Evolutionary conservation across 495 filamentous ascomycete genomes (phyloP).

Genomic region (Daldinia caldariorum): DNA sequence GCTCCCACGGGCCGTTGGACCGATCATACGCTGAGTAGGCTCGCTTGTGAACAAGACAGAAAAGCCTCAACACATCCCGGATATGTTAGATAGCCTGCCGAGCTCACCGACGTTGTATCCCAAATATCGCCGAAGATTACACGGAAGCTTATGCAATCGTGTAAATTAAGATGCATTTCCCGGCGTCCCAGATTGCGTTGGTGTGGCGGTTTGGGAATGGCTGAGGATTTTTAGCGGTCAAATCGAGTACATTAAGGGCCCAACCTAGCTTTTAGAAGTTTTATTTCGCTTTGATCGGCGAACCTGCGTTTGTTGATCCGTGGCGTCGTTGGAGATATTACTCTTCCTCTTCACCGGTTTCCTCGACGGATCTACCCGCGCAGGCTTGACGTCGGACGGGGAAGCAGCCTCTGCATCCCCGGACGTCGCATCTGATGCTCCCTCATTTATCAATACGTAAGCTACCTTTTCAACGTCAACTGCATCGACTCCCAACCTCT

Average conservation of each 20-base stretch:
- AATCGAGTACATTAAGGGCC: background rate
- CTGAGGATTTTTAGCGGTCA: constrained; percentile 17
- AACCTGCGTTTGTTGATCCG: constrained; percentile 27
- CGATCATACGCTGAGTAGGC: constrained; percentile 36
- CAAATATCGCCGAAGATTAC: constrained; percentile 21
- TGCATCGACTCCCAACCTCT: constrained; percentile 63
- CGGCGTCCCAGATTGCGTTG: constrained; percentile 35
- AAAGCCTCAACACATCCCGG: constrained; percentile 23
- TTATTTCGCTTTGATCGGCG: constrained; percentile 43
- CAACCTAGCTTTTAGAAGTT: constrained; percentile 29
- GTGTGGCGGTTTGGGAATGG: constrained; percentile 23
- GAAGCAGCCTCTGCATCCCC: constrained; percentile 5
- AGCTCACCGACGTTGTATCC: constrained; percentile 38
- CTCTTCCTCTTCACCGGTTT: constrained; percentile 50
- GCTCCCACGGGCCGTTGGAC: constrained; percentile 48
- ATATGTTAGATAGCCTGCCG: constrained; percentile 11
- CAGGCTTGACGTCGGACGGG: constrained; percentile 25
- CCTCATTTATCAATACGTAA: constrained; percentile 65
- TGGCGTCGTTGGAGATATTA: constrained; percentile 17
- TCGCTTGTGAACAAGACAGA: constrained; percentile 22
- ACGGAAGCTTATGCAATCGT: constrained; percentile 21
- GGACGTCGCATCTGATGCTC: constrained; percentile 12
- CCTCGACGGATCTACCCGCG: constrained; percentile 12
- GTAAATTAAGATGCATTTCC: constrained; percentile 34
- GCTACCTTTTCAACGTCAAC: constrained; percentile 74